Conservation (phyloP, 495 filamentous ascomycete genomes). For the Podospora comata region DNA sequence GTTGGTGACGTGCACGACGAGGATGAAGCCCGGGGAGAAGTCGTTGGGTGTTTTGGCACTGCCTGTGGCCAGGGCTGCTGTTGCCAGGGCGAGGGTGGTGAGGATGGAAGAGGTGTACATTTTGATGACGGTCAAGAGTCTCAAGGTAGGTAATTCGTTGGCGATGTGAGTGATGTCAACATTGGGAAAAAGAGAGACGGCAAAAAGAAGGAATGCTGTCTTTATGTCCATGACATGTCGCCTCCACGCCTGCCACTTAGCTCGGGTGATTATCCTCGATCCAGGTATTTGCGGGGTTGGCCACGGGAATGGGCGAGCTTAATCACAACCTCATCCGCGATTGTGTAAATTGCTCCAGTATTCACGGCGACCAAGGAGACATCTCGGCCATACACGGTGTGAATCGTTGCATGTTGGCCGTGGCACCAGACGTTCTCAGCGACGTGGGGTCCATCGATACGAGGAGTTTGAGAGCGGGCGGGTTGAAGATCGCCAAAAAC, state of each 20-base stretch:
- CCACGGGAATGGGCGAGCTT: background rate
- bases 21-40: constrained; percentile 29
- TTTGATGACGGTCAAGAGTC: background rate
- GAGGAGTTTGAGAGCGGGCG: background rate
- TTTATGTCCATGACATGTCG: background rate
- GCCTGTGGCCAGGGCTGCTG: constrained; percentile 3
- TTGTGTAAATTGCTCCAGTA: background rate
- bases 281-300: background rate
- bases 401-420: background rate
- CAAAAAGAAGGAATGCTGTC: background rate
- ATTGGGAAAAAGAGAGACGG: background rate
- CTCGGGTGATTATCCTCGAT: background rate
- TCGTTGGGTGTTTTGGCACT: background rate
- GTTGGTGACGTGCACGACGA: constrained; percentile 32
- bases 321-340: background rate
- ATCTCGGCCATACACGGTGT: background rate
- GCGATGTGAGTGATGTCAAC: background rate
- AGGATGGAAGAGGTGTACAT: background rate
- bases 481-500: background rate
- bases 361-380: background rate
- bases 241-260: background rate
- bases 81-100: background rate
- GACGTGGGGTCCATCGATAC: background rate
- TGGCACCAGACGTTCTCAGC: background rate
- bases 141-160: background rate